Conservation (phyloP, 225 moss, liverwort and hornwort species). For the Marchantia polymorpha region DNA sequence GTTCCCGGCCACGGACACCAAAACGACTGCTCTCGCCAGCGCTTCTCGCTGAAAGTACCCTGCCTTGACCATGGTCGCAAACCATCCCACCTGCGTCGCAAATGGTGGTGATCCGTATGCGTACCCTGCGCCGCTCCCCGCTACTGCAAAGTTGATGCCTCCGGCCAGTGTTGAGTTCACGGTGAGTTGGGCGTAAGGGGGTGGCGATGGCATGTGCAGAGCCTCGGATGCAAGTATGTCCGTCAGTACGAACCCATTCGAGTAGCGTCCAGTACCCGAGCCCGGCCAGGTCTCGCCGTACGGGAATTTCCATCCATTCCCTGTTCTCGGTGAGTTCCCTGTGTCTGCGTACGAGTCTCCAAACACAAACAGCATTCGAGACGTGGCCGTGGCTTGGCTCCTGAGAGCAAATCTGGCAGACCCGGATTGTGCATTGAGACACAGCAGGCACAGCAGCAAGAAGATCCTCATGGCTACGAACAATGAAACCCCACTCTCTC, state of each 20-base stretch:
- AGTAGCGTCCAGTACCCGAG: constrained; percentile 41
- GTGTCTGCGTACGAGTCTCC: constrained; percentile 56
- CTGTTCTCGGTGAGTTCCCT: constrained; percentile 39
- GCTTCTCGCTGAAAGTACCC: too few relatives aligned
- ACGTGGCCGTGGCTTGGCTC: neutral
- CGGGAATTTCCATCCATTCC: constrained; percentile 31
- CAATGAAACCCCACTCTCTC: too few relatives aligned
- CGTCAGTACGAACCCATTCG: constrained; percentile 40
- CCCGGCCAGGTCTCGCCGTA: constrained; percentile 45
- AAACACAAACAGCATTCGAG: constrained; percentile 40
- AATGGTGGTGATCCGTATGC: too few relatives aligned
- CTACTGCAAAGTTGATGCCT: constrained; percentile 3
- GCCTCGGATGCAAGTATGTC: constrained; percentile 37
- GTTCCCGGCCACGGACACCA: neutral
- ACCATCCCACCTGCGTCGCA: too few relatives aligned
- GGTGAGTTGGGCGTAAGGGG: constrained; percentile 12
- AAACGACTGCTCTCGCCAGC: neutral
- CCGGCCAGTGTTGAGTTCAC: neutral
- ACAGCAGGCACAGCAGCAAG: neutral
- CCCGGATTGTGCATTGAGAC: neutral
- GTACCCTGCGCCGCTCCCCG: too few relatives aligned
- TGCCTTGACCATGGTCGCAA: too few relatives aligned
- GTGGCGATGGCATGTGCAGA: constrained; percentile 28
- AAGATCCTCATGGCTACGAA: neutral
- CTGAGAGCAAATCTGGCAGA: neutral